These are phyloP conservation scores for Pochonia chlamydosporia DNA, from an alignment of 2,329 filamentous ascomycete genomes.

Conservation along the genomic window DNA sequence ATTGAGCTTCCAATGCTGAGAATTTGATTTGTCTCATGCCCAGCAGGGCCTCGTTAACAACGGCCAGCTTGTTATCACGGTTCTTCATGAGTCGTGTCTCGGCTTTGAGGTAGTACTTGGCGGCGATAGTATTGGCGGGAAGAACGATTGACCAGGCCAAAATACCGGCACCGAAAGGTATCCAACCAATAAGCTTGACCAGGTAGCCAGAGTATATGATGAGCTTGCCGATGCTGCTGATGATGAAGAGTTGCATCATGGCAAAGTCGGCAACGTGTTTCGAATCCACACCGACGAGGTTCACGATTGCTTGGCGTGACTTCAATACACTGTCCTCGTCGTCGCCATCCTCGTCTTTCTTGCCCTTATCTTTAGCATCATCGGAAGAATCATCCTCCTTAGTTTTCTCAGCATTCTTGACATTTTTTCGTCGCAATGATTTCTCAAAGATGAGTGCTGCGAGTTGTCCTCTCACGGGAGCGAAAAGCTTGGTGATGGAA, in stretches of 20 bases:
- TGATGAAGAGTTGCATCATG: constrained; percentile 60
- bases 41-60: constrained; percentile 70
- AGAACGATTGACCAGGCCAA: constrained; percentile 57
- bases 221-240: constrained; percentile 57
- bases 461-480: constrained; percentile 65
- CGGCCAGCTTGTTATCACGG: constrained; percentile 67
- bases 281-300: constrained; percentile 71
- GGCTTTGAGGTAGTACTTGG: constrained; percentile 57
- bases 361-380: constrained; percentile 25
- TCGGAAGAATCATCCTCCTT: constrained; percentile 25
- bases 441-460: constrained; percentile 72
- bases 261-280: constrained; percentile 64
- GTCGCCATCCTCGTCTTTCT: constrained; percentile 43
- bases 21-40: constrained; percentile 85
- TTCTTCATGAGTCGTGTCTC: constrained; percentile 70
- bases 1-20: constrained; percentile 67
- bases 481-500: constrained; percentile 53
- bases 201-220: constrained; percentile 62
- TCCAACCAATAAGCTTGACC: constrained; percentile 65
- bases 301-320: constrained; percentile 65
- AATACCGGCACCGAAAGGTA: constrained; percentile 60
- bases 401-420: constrained; percentile 55
- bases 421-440: constrained; percentile 69
- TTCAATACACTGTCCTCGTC: constrained; percentile 41
- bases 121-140: constrained; percentile 63